phyloP scores from a whole-genome alignment of 1,139 yeast genomes.

The Hansenula sp. region DNA sequence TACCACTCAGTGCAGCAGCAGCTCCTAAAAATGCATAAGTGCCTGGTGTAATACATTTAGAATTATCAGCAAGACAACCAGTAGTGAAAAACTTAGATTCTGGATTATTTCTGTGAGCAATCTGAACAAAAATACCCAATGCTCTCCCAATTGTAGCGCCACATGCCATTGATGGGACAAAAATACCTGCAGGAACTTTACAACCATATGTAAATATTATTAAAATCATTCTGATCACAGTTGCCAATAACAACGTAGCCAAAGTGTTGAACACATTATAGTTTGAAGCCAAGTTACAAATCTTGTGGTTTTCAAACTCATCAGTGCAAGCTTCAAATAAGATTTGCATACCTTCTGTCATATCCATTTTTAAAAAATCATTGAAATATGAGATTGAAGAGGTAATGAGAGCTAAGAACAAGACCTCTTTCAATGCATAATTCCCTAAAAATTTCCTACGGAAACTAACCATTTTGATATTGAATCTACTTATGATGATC shows the following conservation, averaged over 20 bases:
- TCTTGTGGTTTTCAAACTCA: conserved; percentile 30
- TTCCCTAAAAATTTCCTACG: conserved; percentile 61
- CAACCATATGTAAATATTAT: conserved; percentile 80
- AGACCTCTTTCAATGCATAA: conserved; percentile 68
- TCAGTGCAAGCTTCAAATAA: conserved; percentile 76
- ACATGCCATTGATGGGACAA: conserved; percentile 66
- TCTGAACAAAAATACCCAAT: conserved; percentile 66
- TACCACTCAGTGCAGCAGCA: conserved; percentile 91
- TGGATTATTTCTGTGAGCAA: conserved; percentile 41
- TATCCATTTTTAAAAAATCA: conserved; percentile 75
- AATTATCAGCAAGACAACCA: conserved; percentile 36
- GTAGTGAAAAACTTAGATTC: conserved; percentile 41
- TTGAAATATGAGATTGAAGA: conserved; percentile 81
- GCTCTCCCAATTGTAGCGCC: conserved; percentile 75
- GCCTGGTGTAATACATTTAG: conserved; percentile 78
- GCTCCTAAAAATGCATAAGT: conserved; percentile 97
- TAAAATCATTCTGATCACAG: conserved; percentile 63
- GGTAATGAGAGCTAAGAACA: conserved; percentile 62
- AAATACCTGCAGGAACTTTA: conserved; percentile 63
- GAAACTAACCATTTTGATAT: conserved; percentile 74
- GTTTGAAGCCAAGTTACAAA: conserved; percentile 47
- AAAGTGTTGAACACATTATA: conserved; percentile 23
- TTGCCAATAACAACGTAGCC: conserved; percentile 61
- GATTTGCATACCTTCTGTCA: conserved; percentile 94
- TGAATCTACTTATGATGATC: conserved; percentile 71